Evolutionary conservation across 2,329 filamentous ascomycete species (phyloP), one percentile per base, ranked within the genome.

Genomic region (Thelonectria discophora): DNA sequence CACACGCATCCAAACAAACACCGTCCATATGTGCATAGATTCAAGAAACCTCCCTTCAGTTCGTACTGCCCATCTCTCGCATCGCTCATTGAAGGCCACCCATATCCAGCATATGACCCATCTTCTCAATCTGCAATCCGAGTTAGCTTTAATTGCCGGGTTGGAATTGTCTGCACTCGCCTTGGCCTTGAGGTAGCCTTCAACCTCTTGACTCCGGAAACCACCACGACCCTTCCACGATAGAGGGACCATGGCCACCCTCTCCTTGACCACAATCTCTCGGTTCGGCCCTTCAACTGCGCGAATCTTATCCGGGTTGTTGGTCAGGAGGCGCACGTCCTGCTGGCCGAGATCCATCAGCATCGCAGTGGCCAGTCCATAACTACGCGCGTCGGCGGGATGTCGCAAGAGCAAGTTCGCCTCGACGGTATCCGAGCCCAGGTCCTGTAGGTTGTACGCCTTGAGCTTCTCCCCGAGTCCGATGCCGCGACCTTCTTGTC

Each of bases 351-450:
- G 80, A 78, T 99, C 95, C 63, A 89, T 83, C 55, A 99, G 82
- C 85, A 99, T 98, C 0, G 94, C 94, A 1, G 95, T 99, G 2
- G 95, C 95, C n/a, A 99, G 80, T 1, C 95, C 95, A 73, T 99
- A 99, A 70, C 92, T 97, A 55, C 95, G 84, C 20, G 95, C 95
- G 76, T 99, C 95, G 1, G 95, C 95, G 0, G 95, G 95, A 77
- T 99, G 95, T 46, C 95, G 84, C 43, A 99, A 82, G 21, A 98
- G 77, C 47, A 99, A 79, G 72, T 99, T 99, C 2, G 95, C 95
- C 79, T 99, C 93, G 37, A 98, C 96, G 0, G 95, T 99, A 77
- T 99, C 95, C n/a, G 91, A 94, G 0, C 95, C 95, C 24, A 99
- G 82, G 78, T 99, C 95, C 76, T 99, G 95, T 45, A 99, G 82